A percentile compares a stretch with the other conserved stretches of the same genome.
Evolutionary conservation across 228 moss, liverwort and hornwort species (phyloP).

Genomic region (Sphagnum fallax): DNA sequence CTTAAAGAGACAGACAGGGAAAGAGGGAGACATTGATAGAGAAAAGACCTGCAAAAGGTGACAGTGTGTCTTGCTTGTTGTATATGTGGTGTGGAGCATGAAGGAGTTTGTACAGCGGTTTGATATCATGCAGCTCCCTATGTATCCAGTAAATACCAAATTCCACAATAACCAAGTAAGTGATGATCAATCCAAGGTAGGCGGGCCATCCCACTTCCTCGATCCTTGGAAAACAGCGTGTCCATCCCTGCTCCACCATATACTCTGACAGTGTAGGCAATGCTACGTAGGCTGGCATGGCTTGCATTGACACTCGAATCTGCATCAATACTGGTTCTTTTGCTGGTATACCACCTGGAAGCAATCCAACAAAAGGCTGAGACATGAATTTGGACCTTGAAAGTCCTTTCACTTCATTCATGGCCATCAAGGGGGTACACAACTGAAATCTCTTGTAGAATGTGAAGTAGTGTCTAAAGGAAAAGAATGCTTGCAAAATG

Average conservation of each 20-base stretch:
- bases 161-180: constrained; percentile 63
- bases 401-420: not conserved
- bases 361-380: not conserved
- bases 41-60: constrained; percentile 82
- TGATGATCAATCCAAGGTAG: constrained; percentile 38
- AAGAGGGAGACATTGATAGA: not conserved
- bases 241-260: constrained; percentile 82
- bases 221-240: constrained; percentile 53
- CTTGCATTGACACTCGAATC: constrained; percentile 85
- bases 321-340: constrained; percentile 76
- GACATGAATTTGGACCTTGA: not conserved
- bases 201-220: constrained; percentile 72
- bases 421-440: not conserved
- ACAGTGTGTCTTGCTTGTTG: constrained; percentile 92
- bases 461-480: no score
- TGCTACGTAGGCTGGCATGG: constrained; percentile 75
- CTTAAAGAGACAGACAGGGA: not conserved
- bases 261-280: constrained; percentile 77
- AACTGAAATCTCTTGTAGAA: not conserved
- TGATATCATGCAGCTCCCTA: constrained; percentile 77
- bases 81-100: constrained; percentile 97
- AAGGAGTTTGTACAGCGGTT: constrained; percentile 73
- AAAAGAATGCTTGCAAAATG: no score
- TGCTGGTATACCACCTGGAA: constrained; percentile 65
- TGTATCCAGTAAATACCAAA: constrained; percentile 94